A percentile compares a stretch with the other conserved stretches of the same genome.
These are phyloP conservation scores for Neoscytalidium dimidiatum DNA, from an alignment of 2,329 filamentous ascomycete genomes.

Conservation along the genomic window DNA sequence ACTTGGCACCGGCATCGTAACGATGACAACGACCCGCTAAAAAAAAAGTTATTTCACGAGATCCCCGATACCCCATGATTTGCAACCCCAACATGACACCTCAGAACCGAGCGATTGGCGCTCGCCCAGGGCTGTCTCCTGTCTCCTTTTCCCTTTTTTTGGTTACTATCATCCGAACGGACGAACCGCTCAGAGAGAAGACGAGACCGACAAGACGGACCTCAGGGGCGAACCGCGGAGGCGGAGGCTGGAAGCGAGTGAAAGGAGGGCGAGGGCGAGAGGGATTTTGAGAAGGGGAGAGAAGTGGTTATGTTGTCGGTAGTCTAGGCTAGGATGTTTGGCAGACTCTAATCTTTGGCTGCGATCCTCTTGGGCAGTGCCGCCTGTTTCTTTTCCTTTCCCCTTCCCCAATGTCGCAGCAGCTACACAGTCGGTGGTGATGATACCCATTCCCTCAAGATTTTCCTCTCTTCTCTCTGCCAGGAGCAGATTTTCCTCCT, in stretches of 20 bases:
- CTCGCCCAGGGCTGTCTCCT: conserved; percentile 18
- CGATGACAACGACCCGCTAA: conserved; percentile 23
- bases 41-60: conserved; percentile 34
- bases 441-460: conserved; percentile 4
- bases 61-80: conserved; percentile 47
- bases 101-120: conserved; percentile 22
- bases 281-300: conserved; percentile 22
- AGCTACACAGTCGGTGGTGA: conserved; percentile 6
- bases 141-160: conserved; percentile 19
- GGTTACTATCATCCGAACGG: conserved; percentile 18
- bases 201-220: conserved; percentile 5
- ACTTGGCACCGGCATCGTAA: conserved; percentile 22
- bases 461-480: background rate
- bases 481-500: background rate
- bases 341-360: conserved; percentile 20
- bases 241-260: conserved; percentile 22
- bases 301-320: conserved; percentile 21
- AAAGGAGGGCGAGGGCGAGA: conserved; percentile 20
- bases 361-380: conserved; percentile 13
- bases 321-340: conserved; percentile 22
- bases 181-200: conserved; percentile 9
- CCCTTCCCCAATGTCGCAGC: background rate
- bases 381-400: background rate
- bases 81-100: conserved; percentile 35
- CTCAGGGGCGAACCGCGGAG: conserved; percentile 18